phyloP scores from a whole-genome alignment of 2,329 filamentous ascomycete species.

The Clonostachys rhizophaga region DNA sequence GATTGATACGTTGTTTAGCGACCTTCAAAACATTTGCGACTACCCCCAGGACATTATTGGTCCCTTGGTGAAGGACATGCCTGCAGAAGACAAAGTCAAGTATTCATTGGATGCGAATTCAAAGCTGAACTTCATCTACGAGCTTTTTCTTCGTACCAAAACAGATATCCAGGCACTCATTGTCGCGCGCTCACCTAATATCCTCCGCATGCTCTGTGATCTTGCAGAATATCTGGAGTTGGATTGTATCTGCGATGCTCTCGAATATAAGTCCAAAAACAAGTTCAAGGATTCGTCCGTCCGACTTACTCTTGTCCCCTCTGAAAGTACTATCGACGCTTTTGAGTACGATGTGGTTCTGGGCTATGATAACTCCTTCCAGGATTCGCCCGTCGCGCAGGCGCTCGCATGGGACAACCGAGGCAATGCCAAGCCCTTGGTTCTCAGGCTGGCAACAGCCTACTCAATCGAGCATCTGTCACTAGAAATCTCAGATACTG shows the following conservation, averaged over 20 bases:
- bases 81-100: slow-evolving; percentile 38
- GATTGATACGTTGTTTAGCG: slow-evolving; percentile 46
- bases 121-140: slow-evolving; percentile 56
- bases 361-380: slow-evolving; percentile 47
- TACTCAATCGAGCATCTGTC: slow-evolving; percentile 53
- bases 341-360: slow-evolving; percentile 42
- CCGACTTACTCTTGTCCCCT: slow-evolving; percentile 17
- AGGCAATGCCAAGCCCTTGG: slow-evolving; percentile 29
- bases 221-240: slow-evolving; percentile 35
- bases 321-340: slow-evolving; percentile 26
- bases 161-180: slow-evolving; percentile 45
- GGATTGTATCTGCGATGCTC: slow-evolving; percentile 23
- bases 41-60: slow-evolving; percentile 47
- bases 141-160: slow-evolving; percentile 42
- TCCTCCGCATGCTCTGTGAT: slow-evolving; percentile 46
- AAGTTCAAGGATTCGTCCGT: slow-evolving; percentile 24
- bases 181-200: slow-evolving; percentile 41
- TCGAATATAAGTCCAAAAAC: slow-evolving; percentile 11
- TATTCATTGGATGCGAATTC: slow-evolving; percentile 51
- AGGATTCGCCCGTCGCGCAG: slow-evolving; percentile 21
- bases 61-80: slow-evolving; percentile 29
- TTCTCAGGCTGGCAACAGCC: slow-evolving; percentile 42
- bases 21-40: slow-evolving; percentile 51
- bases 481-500: slow-evolving; percentile 29
- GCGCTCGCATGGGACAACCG: slow-evolving; percentile 6